Evolutionary conservation across 1,139 yeast species (phyloP).

Genomic region (Suhomyces chickasaworum): DNA sequence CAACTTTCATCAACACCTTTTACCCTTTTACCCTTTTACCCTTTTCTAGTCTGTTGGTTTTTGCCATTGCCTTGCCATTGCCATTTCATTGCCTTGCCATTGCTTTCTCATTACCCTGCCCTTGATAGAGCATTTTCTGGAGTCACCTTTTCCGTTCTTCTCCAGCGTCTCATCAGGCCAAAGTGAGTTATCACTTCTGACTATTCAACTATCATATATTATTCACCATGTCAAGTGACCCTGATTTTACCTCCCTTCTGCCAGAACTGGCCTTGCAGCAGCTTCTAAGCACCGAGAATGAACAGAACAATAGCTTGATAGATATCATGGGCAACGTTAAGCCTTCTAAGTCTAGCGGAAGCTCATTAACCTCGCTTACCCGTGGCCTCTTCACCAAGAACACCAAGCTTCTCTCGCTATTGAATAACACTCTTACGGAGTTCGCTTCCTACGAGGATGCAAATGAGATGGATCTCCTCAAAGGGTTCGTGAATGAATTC

Average conservation of each 20-base stretch:
- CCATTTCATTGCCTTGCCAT: no score
- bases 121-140: no score
- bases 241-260: not conserved
- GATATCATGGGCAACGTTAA: slow-evolving; percentile 40
- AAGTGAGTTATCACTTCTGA: no score
- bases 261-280: slow-evolving; percentile 8
- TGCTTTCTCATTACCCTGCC: no score
- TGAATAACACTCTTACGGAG: slow-evolving; percentile 23
- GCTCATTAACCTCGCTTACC: slow-evolving; percentile 36
- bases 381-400: slow-evolving; percentile 49
- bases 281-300: slow-evolving; percentile 26
- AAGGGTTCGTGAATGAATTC: slow-evolving; percentile 42
- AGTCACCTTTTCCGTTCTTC: not conserved
- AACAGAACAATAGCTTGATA: slow-evolving; percentile 35
- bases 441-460: slow-evolving; percentile 21
- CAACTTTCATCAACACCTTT: not conserved
- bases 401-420: slow-evolving; percentile 30
- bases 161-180: not conserved
- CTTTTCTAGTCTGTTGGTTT: not conserved
- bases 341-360: slow-evolving; percentile 31
- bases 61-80: not conserved
- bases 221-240: slow-evolving; percentile 3
- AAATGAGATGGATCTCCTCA: slow-evolving; percentile 31
- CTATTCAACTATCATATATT: not conserved
- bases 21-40: not conserved